These are phyloP conservation scores for Diversispora eburnea DNA, from an alignment of 192 early-diverging fungal genomes.

Conservation along the genomic window DNA sequence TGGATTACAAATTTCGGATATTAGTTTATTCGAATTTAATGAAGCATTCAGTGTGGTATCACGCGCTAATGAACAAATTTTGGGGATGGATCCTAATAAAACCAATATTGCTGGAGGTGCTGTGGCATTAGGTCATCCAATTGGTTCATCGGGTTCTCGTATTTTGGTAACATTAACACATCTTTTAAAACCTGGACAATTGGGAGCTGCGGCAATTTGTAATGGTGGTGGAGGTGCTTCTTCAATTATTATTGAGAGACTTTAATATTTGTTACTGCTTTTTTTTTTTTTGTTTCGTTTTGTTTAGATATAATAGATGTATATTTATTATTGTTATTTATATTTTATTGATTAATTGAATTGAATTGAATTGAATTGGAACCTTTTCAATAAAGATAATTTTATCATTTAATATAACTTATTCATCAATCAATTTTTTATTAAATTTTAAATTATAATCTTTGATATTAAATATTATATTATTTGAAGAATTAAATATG, in stretches of 20 bases:
- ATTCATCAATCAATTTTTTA: too few relatives aligned
- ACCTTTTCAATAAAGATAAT: too few relatives aligned
- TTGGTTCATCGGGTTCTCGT: conserved; percentile 79
- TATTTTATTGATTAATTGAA: too few relatives aligned
- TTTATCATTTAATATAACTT: too few relatives aligned
- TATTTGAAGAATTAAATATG: too few relatives aligned
- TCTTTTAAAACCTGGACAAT: conserved; percentile 76
- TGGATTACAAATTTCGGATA: conserved; percentile 74
- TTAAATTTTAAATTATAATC: too few relatives aligned
- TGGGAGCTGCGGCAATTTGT: conserved; percentile 77
- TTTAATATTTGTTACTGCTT: conserved; percentile 23
- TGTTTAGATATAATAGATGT: too few relatives aligned
- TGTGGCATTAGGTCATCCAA: conserved; percentile 76
- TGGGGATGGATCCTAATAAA: conserved; percentile 65
- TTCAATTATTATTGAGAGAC: conserved; percentile 63
- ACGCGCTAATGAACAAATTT: conserved; percentile 83
- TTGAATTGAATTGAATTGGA: too few relatives aligned
- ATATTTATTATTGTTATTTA: too few relatives aligned
- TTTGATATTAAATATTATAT: too few relatives aligned
- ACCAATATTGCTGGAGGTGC: conserved; percentile 82
- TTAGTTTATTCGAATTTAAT: conserved; percentile 93
- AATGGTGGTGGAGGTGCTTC: conserved; percentile 81
- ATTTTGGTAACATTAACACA: conserved; percentile 81
- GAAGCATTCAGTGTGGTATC: conserved; percentile 96
- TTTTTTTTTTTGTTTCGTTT: too few relatives aligned